A percentile compares a stretch with the other conserved stretches of the same genome.
phyloP scores from a whole-genome alignment of 768 basidiomycete genomes.

The Psilocybe subaeruginosa region DNA sequence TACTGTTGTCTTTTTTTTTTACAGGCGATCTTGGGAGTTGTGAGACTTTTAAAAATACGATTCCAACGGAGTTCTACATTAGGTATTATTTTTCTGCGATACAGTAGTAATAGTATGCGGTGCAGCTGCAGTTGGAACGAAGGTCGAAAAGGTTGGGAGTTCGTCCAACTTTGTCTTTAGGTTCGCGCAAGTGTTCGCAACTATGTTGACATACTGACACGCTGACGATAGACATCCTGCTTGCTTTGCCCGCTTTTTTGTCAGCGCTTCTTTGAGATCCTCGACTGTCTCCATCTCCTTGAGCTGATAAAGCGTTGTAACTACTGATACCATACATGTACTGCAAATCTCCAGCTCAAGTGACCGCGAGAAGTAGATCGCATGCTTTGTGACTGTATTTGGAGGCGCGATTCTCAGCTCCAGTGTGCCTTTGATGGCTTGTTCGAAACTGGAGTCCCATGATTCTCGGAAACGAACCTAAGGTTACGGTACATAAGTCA shows the following conservation, averaged over 20 bases:
- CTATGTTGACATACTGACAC: slow-evolving; percentile 13
- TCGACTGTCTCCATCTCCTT: not conserved
- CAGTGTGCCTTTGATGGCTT: slow-evolving; percentile 4
- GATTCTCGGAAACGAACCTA: slow-evolving; percentile 15
- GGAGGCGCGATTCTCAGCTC: not conserved
- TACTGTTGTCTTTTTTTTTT: too few relatives aligned
- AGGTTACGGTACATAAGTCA: too few relatives aligned
- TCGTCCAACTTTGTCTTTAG: slow-evolving; percentile 15
- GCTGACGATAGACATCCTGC: slow-evolving; percentile 13
- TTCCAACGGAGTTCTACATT: too few relatives aligned
- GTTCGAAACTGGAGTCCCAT: slow-evolving; percentile 17
- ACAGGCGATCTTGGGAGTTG: too few relatives aligned
- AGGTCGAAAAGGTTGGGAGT: slow-evolving; percentile 5
- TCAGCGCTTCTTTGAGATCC: slow-evolving; percentile 13
- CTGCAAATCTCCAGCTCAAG: slow-evolving; percentile 13
- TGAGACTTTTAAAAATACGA: too few relatives aligned
- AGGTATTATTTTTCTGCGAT: too few relatives aligned
- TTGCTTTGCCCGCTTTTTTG: not conserved
- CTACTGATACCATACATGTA: slow-evolving; percentile 11
- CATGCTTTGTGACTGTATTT: not conserved
- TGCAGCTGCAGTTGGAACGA: not conserved
- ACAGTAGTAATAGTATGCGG: too few relatives aligned
- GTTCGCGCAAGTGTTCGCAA: not conserved
- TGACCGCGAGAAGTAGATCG: slow-evolving; percentile 10
- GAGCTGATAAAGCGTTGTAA: slow-evolving; percentile 12